Evolutionary conservation across 2,329 filamentous ascomycete genomes (phyloP), one percentile per base, ranked within the genome.

Genomic region (Teratosphaeria nubilosa): DNA sequence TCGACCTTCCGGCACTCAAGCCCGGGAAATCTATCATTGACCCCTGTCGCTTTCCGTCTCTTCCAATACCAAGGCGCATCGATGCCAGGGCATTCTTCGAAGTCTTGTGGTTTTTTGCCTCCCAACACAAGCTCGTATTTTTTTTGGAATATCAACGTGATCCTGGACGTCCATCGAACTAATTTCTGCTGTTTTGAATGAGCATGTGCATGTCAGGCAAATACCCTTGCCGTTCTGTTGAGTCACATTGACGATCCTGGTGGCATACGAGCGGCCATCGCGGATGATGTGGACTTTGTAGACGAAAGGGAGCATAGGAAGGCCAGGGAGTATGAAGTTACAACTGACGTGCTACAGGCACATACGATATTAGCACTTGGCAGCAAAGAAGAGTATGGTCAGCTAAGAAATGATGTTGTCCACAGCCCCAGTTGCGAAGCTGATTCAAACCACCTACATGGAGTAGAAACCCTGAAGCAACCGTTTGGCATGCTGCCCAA

Each of bases 401-500:
- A 10, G n/a, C 32, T 32, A 11, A 7, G 16, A 6, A 52, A 24
- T 37, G 22, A 14, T 22, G 14, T 27, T 20, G 14, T 16, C 16
- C 7, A 20, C 13, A n/a, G 10, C 16, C 5, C 11, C 13, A 11
- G 16, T 16, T 16, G 34, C 11, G 34, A 16, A 1, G 10, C 34
- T 5, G 24, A 30, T 30, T 11, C 32, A 24, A 54, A n/a, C n/a
- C 2, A 62, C 62, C 41, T 70, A 81, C 79, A 69, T 82, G 79
- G 24, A 83, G 70, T 30, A 81, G 65, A 54, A 80, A 77, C 1
- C 78, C 80, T 30, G 73, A 69, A 5, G 64, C 66, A 13, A 82
- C 77, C 1, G 80, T 83, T 60, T 82, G 77, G 9, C 77, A 77
- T 9, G 81, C 80, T 16, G 80, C 80, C 72, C 78, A 83, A 16